Evolutionary conservation across 352 stramenopile genomes (phyloP).

Genomic region (Globisporangium iwayamae): DNA sequence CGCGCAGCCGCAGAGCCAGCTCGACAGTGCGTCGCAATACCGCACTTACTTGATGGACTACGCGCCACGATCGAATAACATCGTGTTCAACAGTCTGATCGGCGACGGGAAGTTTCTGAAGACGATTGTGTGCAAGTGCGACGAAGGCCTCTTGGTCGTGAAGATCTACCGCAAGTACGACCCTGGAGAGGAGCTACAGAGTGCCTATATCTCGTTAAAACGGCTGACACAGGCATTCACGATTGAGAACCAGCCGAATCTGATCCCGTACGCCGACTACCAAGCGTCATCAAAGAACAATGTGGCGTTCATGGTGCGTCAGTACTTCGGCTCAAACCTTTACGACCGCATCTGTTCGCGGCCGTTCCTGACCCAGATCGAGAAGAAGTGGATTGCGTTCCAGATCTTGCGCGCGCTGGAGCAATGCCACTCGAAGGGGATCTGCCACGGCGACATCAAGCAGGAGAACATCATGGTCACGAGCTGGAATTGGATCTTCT

Average conservation of each 20-base stretch:
- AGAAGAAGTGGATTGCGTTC: conserved; percentile 98
- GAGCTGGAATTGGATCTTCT: conserved; percentile 96
- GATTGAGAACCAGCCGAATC: conserved; percentile 71
- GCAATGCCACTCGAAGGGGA: conserved; percentile 89
- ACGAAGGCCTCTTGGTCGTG: conserved; percentile 79
- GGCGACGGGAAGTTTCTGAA: conserved; percentile 90
- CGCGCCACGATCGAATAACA: conserved; percentile 76
- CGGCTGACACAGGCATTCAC: conserved; percentile 52
- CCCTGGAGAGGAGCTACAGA: conserved; percentile 57
- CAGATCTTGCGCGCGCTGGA: conserved; percentile 94
- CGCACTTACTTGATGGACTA: conserved; percentile 88
- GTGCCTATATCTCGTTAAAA: conserved; percentile 52
- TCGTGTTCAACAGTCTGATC: conserved; percentile 84
- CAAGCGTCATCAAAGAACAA: conserved; percentile 75
- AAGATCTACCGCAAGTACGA: conserved; percentile 90
- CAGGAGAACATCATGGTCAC: conserved; percentile 98
- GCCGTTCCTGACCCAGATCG: conserved; percentile 93
- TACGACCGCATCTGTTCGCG: conserved; percentile 95
- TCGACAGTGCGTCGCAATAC: conserved; percentile 84
- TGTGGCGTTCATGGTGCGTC: conserved; percentile 92
- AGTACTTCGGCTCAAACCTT: conserved; percentile 96
- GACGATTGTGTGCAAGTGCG: conserved; percentile 84
- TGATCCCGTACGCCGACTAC: conserved; percentile 82
- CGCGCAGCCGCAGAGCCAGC: conserved; percentile 66
- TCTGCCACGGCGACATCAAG: conserved; percentile 98